Conservation (phyloP, 257 asterid species). For the Asclepias syriaca region DNA sequence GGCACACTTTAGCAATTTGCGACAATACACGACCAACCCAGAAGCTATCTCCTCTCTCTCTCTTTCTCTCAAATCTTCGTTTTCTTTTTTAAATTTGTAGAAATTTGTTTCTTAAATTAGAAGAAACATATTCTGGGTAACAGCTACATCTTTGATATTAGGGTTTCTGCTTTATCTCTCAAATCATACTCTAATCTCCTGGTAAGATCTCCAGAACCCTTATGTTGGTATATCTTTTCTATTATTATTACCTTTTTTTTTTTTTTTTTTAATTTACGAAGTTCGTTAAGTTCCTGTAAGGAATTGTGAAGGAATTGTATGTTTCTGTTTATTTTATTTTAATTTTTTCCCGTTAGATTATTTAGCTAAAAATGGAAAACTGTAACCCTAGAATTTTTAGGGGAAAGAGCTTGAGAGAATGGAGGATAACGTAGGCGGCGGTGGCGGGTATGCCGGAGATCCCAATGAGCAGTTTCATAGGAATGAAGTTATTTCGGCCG, state of each 20-base stretch:
- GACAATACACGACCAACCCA: neutral
- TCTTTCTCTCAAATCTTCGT: neutral
- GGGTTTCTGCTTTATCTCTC: slow-evolving; percentile 8
- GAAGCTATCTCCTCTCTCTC: neutral
- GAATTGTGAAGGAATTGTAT: neutral
- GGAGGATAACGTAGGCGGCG: slow-evolving; percentile 51
- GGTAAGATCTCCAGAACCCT: slow-evolving; percentile 14
- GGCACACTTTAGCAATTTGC: neutral
- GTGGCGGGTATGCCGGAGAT: slow-evolving; percentile 48
- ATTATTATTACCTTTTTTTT: neutral
- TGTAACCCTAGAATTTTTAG: slow-evolving; percentile 21
- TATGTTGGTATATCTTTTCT: neutral
- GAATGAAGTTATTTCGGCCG: slow-evolving; percentile 82
- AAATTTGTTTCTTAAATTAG: no score
- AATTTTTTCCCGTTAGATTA: no score
- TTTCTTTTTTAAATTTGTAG: neutral
- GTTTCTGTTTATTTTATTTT: neutral
- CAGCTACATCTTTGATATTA: slow-evolving; percentile 2
- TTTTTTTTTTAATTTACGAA: no score
- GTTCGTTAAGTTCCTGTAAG: neutral
- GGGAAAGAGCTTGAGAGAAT: slow-evolving; percentile 22
- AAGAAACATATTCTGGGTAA: neutral
- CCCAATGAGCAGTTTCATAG: slow-evolving; percentile 58
- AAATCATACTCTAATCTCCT: neutral
- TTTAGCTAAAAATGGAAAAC: slow-evolving; percentile 4